These are phyloP conservation scores for Monilinia aucupariae DNA, from an alignment of 2,329 filamentous ascomycete species.

Conservation along the genomic window DNA sequence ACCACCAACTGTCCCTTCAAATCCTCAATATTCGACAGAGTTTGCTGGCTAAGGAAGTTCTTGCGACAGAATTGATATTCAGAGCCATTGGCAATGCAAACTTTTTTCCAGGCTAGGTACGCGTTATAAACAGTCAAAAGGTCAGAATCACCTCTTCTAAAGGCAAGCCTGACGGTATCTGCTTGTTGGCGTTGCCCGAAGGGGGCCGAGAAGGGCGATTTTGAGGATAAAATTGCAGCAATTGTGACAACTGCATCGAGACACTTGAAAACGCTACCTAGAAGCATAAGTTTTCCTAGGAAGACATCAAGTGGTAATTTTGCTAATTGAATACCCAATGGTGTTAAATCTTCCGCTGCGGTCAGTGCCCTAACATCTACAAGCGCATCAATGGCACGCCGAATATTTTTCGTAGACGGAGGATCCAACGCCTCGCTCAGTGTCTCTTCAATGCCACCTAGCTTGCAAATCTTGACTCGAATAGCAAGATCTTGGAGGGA, in stretches of 20 bases:
- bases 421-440: slow-evolving; percentile 83
- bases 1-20: slow-evolving; percentile 87
- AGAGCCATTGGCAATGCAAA: slow-evolving; percentile 64
- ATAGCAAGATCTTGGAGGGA: slow-evolving; percentile 94
- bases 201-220: slow-evolving; percentile 85
- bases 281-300: slow-evolving; percentile 84
- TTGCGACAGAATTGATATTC: slow-evolving; percentile 91
- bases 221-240: slow-evolving; percentile 88
- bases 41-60: slow-evolving; percentile 87
- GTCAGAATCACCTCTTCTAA: slow-evolving; percentile 84
- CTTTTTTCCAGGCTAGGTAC: slow-evolving; percentile 80
- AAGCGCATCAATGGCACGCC: slow-evolving; percentile 84
- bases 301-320: slow-evolving; percentile 90
- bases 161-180: slow-evolving; percentile 70
- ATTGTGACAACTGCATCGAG: slow-evolving; percentile 88
- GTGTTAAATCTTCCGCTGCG: slow-evolving; percentile 72
- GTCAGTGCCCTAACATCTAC: slow-evolving; percentile 91
- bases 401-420: slow-evolving; percentile 86
- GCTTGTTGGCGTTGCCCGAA: slow-evolving; percentile 80
- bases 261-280: slow-evolving; percentile 82
- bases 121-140: slow-evolving; percentile 91
- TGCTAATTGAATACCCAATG: slow-evolving; percentile 79
- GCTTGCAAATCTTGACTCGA: slow-evolving; percentile 93
- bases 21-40: slow-evolving; percentile 87
- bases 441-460: slow-evolving; percentile 88